These are phyloP conservation scores for Fusarium sp. DNA, from an alignment of 2,329 filamentous ascomycete genomes.

Conservation along the genomic window DNA sequence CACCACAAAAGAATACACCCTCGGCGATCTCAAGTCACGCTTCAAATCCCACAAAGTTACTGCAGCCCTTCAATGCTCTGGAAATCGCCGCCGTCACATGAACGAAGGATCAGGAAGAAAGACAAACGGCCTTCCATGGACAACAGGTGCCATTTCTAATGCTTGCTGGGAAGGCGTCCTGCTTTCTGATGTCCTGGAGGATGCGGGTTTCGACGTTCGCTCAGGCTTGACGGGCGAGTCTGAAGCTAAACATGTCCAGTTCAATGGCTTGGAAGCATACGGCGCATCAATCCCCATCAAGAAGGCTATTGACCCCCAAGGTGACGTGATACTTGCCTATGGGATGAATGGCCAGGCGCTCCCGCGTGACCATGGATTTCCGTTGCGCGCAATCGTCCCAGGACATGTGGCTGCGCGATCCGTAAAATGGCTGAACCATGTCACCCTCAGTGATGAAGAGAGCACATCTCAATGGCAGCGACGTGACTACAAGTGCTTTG, in stretches of 20 bases:
- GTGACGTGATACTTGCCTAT: conserved; percentile 74
- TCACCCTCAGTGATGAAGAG: conserved; percentile 74
- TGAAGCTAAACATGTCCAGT: conserved; percentile 65
- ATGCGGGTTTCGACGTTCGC: conserved; percentile 63
- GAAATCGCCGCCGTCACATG: conserved; percentile 71
- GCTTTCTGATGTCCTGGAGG: conserved; percentile 65
- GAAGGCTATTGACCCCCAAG: conserved; percentile 67
- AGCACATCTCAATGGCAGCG: conserved; percentile 74
- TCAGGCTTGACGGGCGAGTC: conserved; percentile 52
- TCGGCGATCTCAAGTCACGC: conserved; percentile 63
- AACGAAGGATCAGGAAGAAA: conserved; percentile 56
- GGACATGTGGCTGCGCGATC: conserved; percentile 75
- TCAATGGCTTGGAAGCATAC: conserved; percentile 70
- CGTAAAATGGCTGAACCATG: conserved; percentile 76
- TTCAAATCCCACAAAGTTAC: conserved; percentile 65
- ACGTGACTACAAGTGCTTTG: conserved; percentile 76
- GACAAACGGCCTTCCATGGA: conserved; percentile 71
- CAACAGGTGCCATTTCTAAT: conserved; percentile 69
- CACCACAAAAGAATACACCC: conserved; percentile 62
- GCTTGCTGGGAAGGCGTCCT: conserved; percentile 69
- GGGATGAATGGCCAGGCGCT: conserved; percentile 74
- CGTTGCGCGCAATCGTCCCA: conserved; percentile 70
- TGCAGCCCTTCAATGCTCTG: conserved; percentile 69
- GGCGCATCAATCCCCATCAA: conserved; percentile 70
- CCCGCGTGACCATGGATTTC: conserved; percentile 74